Evolutionary conservation across 2,329 filamentous ascomycete genomes (phyloP), one percentile per base, ranked within the genome.

Genomic region (Thelonectria blattea): DNA sequence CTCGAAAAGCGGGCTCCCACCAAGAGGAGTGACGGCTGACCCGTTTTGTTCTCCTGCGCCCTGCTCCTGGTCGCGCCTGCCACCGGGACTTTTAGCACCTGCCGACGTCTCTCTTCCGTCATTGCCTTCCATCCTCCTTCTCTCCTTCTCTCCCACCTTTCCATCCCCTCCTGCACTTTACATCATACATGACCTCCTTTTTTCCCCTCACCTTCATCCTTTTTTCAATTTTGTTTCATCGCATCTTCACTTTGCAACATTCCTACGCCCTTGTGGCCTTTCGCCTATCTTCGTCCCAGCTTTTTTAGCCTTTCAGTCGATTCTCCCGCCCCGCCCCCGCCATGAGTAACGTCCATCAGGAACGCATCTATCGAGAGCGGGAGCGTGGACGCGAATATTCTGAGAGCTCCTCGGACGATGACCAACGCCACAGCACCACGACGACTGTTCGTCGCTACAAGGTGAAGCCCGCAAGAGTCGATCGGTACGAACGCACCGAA

Each of bases 401-500:
- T 52, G 73, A 75, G 52, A 69, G 64, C 61, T 72, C 72, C 48
- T 78, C 73, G 14, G 79, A 81, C 62, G 82, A 83, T 56, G 80
- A 83, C 51, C 73, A 37, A 15, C 34, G 74, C 43, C 80, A 79
- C 72, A 76, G 75, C 67, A 76, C 73, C 67, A 76, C 73, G 60
- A 79, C 81, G 5, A 83, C 80, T n/a, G 77, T 84, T 55, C 80
- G 79, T 62, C 79, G 82, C 56, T 85, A 85, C 76, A 84, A 84
- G 70, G 81, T 84, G 27, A 72, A 73, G 9, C 76, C 78, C 11
- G 74, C 71, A 53, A 76, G 76, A 53, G 72, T 74, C 49, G 80
- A 81, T 61, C 76, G 74, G 9, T 74, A 77, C 64, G 76, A 79
- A 39, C 75, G 75, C 52, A 72, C 64, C 58, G 75, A 79, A 46